Base-by-base conservation (phyloP, 192 early-diverging fungal genomes). In the Spinellus fusiger region DNA sequence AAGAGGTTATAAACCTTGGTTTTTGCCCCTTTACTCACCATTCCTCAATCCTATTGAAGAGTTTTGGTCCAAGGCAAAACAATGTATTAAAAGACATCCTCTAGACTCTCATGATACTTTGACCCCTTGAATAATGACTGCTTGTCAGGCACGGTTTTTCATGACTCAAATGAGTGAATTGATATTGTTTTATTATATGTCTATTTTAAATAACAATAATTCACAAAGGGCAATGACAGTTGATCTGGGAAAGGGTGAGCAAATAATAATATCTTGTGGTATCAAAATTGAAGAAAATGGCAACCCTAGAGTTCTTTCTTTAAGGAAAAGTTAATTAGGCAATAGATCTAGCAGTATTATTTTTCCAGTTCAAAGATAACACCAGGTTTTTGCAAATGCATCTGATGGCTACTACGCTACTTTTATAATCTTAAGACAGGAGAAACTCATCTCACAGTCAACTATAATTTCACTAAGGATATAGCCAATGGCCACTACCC, bases 401-500 rank as follows among this genome's bases (percentile, higher is more conserved):
- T 53, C 51, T 10, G 27, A 53, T 53, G 33, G 16, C 51, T 53
- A 53, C 51, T 53, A 53, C 51, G 29, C 51, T 53, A 53, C 51
- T 53, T 53, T 32, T 53, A 53, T 53, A 53, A 53, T 53, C 51
- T 53, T 53, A 32, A 53, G 51, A n/a, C 51, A 53, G 27, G 51
- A 53, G 51, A 53, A 53, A 31, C 51, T 53, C 51, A 53, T 53
- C 27, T 53, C 51, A 53, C 51, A 32, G 51, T n/a, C 51, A 53
- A 53, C 51, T 53, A 53, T 53, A 53, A 53, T 53, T 53, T 53
- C 51, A 53, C 51, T 53, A 53, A 53, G 51, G 51, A 53, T 31
- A n/a, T 32, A 53, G 27, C 51, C 51, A 5, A n/a, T 32, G 51
- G 51, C 51, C 18, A 53, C 51, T 53, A 53, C 51, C 51, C 51